Evolutionary conservation across 306 rosid species (phyloP).

Genomic region (Vigna angularis): DNA sequence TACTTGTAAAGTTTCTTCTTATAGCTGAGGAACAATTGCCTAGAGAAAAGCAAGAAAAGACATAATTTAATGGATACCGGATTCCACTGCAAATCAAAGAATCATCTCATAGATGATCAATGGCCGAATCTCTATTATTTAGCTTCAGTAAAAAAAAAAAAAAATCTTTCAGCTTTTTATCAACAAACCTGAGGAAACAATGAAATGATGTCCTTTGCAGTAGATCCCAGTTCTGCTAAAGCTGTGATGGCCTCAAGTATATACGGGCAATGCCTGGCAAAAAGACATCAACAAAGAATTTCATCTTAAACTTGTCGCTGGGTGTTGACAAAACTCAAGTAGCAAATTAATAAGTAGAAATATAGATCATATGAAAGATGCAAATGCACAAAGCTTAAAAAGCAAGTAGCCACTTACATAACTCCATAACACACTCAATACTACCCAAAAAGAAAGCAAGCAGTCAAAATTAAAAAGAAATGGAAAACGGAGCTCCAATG

Average conservation of each 20-base stretch:
- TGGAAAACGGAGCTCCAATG: conserved; percentile 21
- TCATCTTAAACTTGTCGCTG: conserved; percentile 24
- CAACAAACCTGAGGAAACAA: conserved; percentile 92
- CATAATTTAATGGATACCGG: conserved; percentile 9
- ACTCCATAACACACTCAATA: conserved; percentile 30
- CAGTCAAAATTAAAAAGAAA: conserved; percentile 17
- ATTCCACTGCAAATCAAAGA: background rate
- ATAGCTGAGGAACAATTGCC: conserved; percentile 10
- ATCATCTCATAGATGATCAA: conserved; percentile 19
- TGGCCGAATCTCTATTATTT: conserved; percentile 29
- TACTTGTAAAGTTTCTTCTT: conserved; percentile 1
- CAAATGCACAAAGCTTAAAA: conserved; percentile 12
- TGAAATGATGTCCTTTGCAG: conserved; percentile 83
- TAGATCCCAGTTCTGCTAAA: conserved; percentile 84
- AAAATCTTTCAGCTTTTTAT: conserved; percentile 31
- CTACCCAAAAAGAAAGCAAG: conserved; percentile 25
- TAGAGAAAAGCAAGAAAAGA: conserved; percentile 9
- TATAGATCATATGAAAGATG: conserved; percentile 28
- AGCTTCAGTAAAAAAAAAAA: conserved; percentile 10
- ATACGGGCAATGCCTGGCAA: conserved; percentile 84
- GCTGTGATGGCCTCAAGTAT: conserved; percentile 85
- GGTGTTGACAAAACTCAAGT: background rate
- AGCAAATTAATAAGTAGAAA: conserved; percentile 12
- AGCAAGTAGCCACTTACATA: conserved; percentile 13
- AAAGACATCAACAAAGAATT: conserved; percentile 41